Base-by-base conservation (phyloP, 352 stramenopile species). In the Globisporangium takayamanum region DNA sequence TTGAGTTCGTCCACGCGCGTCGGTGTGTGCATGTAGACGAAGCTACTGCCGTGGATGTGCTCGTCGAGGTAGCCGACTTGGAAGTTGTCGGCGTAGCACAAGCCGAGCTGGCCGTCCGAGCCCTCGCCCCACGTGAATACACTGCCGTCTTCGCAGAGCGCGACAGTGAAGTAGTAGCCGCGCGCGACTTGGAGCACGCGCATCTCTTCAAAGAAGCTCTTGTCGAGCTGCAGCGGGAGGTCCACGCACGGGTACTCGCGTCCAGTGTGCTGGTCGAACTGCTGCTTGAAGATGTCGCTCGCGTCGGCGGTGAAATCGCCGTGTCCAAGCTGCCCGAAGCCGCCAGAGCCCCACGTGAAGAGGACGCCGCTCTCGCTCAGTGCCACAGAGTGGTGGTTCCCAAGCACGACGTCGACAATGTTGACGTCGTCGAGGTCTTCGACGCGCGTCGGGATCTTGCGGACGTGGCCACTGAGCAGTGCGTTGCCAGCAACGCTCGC, bases 81-180 rank as follows among this genome's bases (percentile, higher is more conserved):
- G 45, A 88, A 92, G 16, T 67, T 65, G 55, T 92, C 77, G 4
- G 72, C 73, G 51, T 84, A 87, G 0, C 81, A 77, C 1, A 92
- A 55, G 1, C 81, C 81, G 15, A 89, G 69, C 49, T 91, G 81
- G 0, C 81, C 79, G 47, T 92, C 81, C 1, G 79, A 92, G 37
- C 80, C 82, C 63, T 92, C 80, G 0, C 82, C 82, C 78, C 80
- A 92, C 22, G 79, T 76, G 45, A 87, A 87, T 5, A 89, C 73
- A 22, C 71, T 84, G 3, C 76, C 81, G 45, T 92, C 84, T 44
- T 88, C 80, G n/a, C 76, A 78, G 41, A 92, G 55, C 8, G 70
- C 79, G 18, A 91, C 25, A 1, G 72, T 88, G 55, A 89, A 89
- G 56, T 89, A 89, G 55, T 87, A 80, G 0, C 82, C 81, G 41